phyloP scores from a whole-genome alignment of 768 basidiomycete species.

The Pleurotus tuber-regium region DNA sequence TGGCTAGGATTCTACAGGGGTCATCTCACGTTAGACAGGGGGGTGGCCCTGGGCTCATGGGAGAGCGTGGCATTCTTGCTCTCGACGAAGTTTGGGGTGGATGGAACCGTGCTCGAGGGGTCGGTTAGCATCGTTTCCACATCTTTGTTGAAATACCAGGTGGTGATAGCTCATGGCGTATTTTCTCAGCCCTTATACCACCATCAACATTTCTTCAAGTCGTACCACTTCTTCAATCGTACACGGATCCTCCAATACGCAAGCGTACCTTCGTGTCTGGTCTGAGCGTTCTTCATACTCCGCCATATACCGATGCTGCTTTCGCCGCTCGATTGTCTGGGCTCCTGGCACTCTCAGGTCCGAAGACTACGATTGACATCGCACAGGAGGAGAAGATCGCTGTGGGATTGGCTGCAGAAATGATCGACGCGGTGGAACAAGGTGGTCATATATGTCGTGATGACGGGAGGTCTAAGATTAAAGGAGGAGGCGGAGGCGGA shows the following conservation, averaged over 20 bases:
- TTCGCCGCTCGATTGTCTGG: constrained; percentile 68
- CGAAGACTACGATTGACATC: constrained; percentile 65
- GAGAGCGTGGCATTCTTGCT: constrained; percentile 74
- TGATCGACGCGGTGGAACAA: constrained; percentile 72
- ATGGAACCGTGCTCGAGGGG: constrained; percentile 92
- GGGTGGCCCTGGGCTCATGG: constrained; percentile 61
- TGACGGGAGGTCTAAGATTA: constrained; percentile 44
- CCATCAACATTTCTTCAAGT: constrained; percentile 83
- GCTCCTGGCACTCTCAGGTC: constrained; percentile 46
- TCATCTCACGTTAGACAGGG: constrained; percentile 22
- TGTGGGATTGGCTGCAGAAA: constrained; percentile 71
- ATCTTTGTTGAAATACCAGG: not conserved
- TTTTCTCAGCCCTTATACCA: constrained; percentile 73
- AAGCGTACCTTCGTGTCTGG: constrained; percentile 71
- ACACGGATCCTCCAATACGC: constrained; percentile 67
- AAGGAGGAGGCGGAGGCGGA: constrained; percentile 40
- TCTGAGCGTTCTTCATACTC: constrained; percentile 81
- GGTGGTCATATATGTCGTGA: constrained; percentile 76
- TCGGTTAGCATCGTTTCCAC: constrained; percentile 52
- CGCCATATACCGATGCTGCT: constrained; percentile 62
- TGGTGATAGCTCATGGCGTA: not conserved
- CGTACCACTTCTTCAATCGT: constrained; percentile 59
- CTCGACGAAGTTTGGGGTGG: constrained; percentile 94
- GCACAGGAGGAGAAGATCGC: constrained; percentile 70
- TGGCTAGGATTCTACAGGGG: constrained; percentile 67